These are phyloP conservation scores for Aspergillus baeticus DNA, from an alignment of 495 filamentous ascomycete species.

Conservation along the genomic window DNA sequence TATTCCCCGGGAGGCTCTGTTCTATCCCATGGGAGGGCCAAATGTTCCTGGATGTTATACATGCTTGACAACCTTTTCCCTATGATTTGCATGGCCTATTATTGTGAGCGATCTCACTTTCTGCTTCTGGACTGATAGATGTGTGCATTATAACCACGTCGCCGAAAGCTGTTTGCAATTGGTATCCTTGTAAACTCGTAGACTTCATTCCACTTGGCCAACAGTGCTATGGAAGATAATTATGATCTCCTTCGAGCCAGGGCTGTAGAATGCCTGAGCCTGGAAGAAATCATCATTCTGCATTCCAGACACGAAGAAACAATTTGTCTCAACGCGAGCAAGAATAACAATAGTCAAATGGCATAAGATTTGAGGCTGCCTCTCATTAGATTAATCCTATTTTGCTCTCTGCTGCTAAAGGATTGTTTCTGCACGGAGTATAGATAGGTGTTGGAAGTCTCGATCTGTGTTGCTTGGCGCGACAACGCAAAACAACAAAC, in stretches of 20 bases:
- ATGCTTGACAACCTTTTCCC: constrained; percentile 4
- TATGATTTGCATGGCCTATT: neutral
- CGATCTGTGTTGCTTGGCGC: constrained; percentile 15
- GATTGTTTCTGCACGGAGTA: neutral
- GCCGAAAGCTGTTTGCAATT: too few species aligned
- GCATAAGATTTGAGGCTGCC: neutral
- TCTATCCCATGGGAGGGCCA: neutral
- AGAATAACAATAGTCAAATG: neutral
- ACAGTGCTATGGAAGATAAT: neutral
- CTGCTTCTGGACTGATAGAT: constrained; percentile 2
- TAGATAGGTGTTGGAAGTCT: neutral
- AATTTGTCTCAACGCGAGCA: neutral
- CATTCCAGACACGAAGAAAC: constrained; percentile 9
- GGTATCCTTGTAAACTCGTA: neutral
- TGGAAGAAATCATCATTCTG: constrained; percentile 7
- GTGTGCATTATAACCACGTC: constrained; percentile 5
- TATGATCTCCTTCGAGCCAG: neutral
- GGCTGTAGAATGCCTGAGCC: constrained; percentile 7
- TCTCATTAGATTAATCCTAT: neutral
- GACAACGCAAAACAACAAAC: constrained; percentile 16
- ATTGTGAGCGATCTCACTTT: neutral
- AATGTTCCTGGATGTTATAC: too few species aligned
- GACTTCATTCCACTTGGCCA: neutral
- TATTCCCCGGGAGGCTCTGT: constrained; percentile 15
- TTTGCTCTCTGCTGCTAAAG: neutral